Evolutionary conservation across 139 green algal genomes (phyloP).

Genomic region (Chlamydomonas applanata): DNA sequence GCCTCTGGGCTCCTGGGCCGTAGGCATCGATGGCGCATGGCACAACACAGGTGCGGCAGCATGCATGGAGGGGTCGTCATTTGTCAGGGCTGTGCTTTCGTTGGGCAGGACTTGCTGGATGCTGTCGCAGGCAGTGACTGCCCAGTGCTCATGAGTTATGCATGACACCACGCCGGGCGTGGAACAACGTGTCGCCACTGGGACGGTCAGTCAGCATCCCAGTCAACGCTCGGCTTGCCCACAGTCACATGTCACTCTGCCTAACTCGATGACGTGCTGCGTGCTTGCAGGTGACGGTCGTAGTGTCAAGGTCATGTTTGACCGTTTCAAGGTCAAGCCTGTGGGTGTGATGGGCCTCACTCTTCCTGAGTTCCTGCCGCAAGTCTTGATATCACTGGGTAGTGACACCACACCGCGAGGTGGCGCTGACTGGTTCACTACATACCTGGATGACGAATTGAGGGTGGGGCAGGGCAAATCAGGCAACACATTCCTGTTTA

Average conservation of each 20-base stretch:
- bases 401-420: background rate
- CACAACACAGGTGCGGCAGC: constrained; percentile 8
- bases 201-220: too few relatives aligned
- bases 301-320: constrained; percentile 33
- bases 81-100: too few relatives aligned
- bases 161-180: too few relatives aligned
- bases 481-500: constrained; percentile 39
- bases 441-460: constrained; percentile 31
- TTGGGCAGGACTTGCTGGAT: too few relatives aligned
- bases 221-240: too few relatives aligned
- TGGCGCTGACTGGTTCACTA: constrained; percentile 37
- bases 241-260: too few relatives aligned
- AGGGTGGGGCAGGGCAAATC: constrained; percentile 22
- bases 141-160: too few relatives aligned
- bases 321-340: constrained; percentile 26
- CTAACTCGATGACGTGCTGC: too few relatives aligned
- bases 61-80: too few relatives aligned
- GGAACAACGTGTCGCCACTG: too few relatives aligned
- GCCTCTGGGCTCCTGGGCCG: constrained; percentile 25
- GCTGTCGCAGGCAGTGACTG: too few relatives aligned
- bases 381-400: constrained; percentile 23
- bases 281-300: constrained; percentile 12
- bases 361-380: constrained; percentile 21
- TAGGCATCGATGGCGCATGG: constrained; percentile 36
- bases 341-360: constrained; percentile 21